These are phyloP conservation scores for Phytophthora sp. DNA, from an alignment of 352 stramenopile species.

Conservation along the genomic window DNA sequence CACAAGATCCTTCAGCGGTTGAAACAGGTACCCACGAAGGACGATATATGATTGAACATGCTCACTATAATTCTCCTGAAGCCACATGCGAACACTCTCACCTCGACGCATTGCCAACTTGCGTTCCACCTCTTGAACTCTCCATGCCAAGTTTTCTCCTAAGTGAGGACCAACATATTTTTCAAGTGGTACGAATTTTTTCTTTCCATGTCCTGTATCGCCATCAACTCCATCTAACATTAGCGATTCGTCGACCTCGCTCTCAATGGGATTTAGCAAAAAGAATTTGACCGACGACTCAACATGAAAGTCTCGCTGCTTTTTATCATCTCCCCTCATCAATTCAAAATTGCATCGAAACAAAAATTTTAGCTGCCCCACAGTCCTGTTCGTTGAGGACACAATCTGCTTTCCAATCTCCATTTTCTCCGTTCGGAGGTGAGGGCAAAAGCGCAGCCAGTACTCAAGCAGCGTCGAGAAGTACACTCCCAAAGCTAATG, in stretches of 20 bases:
- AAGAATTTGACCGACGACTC: conserved; percentile 87
- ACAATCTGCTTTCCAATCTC: conserved; percentile 69
- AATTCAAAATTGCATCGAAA: conserved; percentile 49
- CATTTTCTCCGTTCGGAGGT: conserved; percentile 49
- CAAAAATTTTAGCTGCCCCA: conserved; percentile 81
- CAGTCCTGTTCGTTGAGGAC: conserved; percentile 59
- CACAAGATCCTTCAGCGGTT: conserved; percentile 52
- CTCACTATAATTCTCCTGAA: conserved; percentile 58
- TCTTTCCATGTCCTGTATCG: not conserved
- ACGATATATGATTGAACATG: conserved; percentile 62
- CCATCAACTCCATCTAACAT: not conserved
- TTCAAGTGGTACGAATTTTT: conserved; percentile 43
- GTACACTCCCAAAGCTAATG: conserved; percentile 70
- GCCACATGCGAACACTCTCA: conserved; percentile 58
- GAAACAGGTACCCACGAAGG: conserved; percentile 70
- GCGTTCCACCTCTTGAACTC: conserved; percentile 66
- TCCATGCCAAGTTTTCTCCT: conserved; percentile 76
- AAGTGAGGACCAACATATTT: conserved; percentile 78
- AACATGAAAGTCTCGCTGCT: conserved; percentile 59
- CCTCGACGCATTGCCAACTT: conserved; percentile 70
- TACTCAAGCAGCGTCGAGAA: conserved; percentile 75
- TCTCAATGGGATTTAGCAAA: conserved; percentile 51
- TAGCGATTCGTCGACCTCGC: not conserved
- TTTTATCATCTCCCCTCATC: not conserved
- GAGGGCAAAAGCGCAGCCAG: conserved; percentile 64